A percentile compares a stretch with the other conserved stretches of the same genome.
Evolutionary conservation across 768 basidiomycete genomes (phyloP).

Genomic region (Xerocomellus intermedius): DNA sequence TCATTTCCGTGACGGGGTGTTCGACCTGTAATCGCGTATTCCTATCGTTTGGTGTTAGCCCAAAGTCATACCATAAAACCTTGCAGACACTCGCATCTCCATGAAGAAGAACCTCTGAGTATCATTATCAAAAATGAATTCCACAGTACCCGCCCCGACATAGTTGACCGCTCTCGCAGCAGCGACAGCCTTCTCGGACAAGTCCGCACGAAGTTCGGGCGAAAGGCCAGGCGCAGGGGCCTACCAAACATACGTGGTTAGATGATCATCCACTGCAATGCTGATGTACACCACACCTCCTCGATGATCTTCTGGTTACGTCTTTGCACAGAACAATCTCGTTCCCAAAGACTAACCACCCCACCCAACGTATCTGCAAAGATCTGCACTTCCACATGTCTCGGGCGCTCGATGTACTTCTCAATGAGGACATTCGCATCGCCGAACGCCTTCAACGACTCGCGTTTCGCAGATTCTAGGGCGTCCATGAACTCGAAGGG

Average conservation of each 20-base stretch:
- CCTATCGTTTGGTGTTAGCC: slow-evolving; percentile 39
- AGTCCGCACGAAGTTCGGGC: slow-evolving; percentile 71
- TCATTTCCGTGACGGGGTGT: slow-evolving; percentile 93
- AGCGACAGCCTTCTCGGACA: slow-evolving; percentile 84
- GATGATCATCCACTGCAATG: not conserved
- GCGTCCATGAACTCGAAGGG: slow-evolving; percentile 75
- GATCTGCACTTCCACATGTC: slow-evolving; percentile 94
- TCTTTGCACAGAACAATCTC: slow-evolving; percentile 89
- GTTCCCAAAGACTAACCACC: slow-evolving; percentile 92
- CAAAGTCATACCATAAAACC: not conserved
- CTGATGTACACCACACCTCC: slow-evolving; percentile 47
- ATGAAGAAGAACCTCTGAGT: slow-evolving; percentile 88
- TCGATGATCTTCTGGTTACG: slow-evolving; percentile 96
- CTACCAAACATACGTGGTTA: slow-evolving; percentile 34
- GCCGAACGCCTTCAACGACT: slow-evolving; percentile 85
- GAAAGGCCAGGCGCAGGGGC: slow-evolving; percentile 90
- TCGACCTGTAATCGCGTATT: slow-evolving; percentile 86
- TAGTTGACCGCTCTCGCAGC: slow-evolving; percentile 93
- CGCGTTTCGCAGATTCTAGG: slow-evolving; percentile 83
- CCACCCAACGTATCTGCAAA: slow-evolving; percentile 83
- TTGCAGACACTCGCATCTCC: slow-evolving; percentile 69
- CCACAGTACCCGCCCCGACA: slow-evolving; percentile 90
- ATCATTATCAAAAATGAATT: slow-evolving; percentile 95
- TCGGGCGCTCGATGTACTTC: slow-evolving; percentile 81
- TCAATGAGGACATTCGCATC: slow-evolving; percentile 86